These are phyloP conservation scores for Helianthus tuberosus DNA, from an alignment of 129 eudicot genomes.

Conservation along the genomic window DNA sequence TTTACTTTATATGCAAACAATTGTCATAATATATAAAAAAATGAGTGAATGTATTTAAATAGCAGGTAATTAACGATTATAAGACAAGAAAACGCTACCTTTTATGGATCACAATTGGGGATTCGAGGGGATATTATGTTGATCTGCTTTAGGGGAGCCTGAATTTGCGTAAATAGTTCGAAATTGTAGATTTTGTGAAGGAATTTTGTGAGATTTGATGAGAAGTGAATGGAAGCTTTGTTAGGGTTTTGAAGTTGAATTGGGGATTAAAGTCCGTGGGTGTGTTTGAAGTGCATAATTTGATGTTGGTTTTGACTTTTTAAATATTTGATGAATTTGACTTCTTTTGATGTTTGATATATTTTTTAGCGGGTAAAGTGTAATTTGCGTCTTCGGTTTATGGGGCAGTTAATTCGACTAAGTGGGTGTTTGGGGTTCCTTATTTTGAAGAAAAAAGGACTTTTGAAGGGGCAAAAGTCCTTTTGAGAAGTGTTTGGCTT, in stretches of 20 bases:
- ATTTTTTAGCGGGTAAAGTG: background rate
- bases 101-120: conserved; percentile 3
- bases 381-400: too few relatives aligned
- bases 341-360: background rate
- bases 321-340: background rate
- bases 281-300: conserved; percentile 31
- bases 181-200: background rate
- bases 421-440: too few relatives aligned
- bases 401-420: too few relatives aligned
- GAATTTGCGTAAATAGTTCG: background rate
- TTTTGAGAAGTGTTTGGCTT: too few relatives aligned
- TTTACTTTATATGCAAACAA: background rate
- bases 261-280: conserved; percentile 9
- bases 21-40: background rate
- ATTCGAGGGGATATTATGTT: background rate
- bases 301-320: background rate
- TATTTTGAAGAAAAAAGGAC: too few relatives aligned
- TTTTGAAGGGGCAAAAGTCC: too few relatives aligned
- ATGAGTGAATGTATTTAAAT: background rate
- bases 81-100: conserved; percentile 10
- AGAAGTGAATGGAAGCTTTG: conserved; percentile 12
- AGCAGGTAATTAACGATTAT: background rate
- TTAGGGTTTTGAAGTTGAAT: conserved; percentile 28
- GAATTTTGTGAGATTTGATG: conserved; percentile 6
- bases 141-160: conserved; percentile 10